Percentiles rank a stretch among this genome's conserved stretches.
Conservation (phyloP, 225 moss, liverwort and hornwort species). For the Pseudoscleropodium purum region DNA sequence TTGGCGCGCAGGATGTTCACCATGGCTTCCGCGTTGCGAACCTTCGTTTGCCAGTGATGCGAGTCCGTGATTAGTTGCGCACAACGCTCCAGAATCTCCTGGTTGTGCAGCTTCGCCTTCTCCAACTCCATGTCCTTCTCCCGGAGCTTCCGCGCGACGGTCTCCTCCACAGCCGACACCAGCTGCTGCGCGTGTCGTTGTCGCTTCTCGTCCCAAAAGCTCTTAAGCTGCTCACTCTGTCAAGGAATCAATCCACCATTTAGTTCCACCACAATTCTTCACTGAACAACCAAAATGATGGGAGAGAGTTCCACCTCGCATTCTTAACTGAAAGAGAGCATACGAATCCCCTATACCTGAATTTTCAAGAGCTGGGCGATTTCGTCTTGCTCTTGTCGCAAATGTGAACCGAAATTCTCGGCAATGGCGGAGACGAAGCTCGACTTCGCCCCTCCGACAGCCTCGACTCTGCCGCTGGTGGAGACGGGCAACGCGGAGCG, state of each 20-base stretch:
- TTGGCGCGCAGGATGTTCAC: slow-evolving; percentile 43
- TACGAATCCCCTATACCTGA: slow-evolving; percentile 36
- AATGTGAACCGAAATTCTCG: slow-evolving; percentile 50
- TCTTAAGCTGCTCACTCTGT: slow-evolving; percentile 76
- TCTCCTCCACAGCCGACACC: slow-evolving; percentile 61
- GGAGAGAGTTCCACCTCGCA: neutral
- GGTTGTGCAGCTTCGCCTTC: slow-evolving; percentile 55
- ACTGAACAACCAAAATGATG: too few species aligned
- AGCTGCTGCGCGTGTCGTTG: slow-evolving; percentile 57
- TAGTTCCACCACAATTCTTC: neutral
- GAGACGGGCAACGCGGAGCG: slow-evolving; percentile 68
- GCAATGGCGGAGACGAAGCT: slow-evolving; percentile 34
- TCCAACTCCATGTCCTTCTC: slow-evolving; percentile 81
- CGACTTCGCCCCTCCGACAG: slow-evolving; percentile 6
- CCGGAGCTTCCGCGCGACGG: slow-evolving; percentile 43
- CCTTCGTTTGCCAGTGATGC: slow-evolving; percentile 68
- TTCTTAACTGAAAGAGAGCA: neutral
- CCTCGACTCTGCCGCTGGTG: slow-evolving; percentile 64
- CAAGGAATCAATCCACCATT: neutral
- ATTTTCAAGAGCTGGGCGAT: slow-evolving; percentile 69
- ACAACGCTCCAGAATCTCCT: slow-evolving; percentile 72
- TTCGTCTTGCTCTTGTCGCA: slow-evolving; percentile 73
- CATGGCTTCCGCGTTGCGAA: slow-evolving; percentile 44
- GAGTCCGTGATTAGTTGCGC: slow-evolving; percentile 56
- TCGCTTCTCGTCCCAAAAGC: slow-evolving; percentile 65